Conservation (phyloP, 495 filamentous ascomycete genomes). For the Margaritispora aquatica region DNA sequence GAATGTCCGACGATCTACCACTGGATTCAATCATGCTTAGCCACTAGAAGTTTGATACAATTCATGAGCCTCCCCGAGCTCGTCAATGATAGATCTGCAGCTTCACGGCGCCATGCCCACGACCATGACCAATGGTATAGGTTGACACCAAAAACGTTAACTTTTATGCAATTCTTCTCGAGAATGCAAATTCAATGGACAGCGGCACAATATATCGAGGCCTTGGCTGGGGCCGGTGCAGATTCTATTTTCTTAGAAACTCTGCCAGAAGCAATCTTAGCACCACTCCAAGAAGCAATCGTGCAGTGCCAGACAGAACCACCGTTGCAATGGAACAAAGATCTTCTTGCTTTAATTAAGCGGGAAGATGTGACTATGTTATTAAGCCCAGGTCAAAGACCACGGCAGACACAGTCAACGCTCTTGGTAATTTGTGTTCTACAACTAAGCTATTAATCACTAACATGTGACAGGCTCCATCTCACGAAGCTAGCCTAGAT, state of each 20-base stretch:
- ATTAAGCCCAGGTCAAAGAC: slow-evolving; percentile 39
- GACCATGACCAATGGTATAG: slow-evolving; percentile 14
- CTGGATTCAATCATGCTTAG: slow-evolving; percentile 63
- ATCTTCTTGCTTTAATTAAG: slow-evolving; percentile 67
- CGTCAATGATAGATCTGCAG: slow-evolving; percentile 20
- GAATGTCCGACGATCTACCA: slow-evolving; percentile 55
- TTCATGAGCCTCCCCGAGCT: slow-evolving; percentile 48
- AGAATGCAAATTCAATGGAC: slow-evolving; percentile 30
- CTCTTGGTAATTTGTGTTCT: slow-evolving; percentile 26
- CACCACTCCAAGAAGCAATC: slow-evolving; percentile 78
- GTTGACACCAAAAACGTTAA: slow-evolving; percentile 57
- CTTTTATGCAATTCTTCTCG: slow-evolving; percentile 54
- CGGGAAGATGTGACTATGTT: slow-evolving; percentile 74
- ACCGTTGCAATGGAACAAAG: slow-evolving; percentile 65
- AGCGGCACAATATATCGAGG: slow-evolving; percentile 46
- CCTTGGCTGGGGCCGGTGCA: slow-evolving; percentile 56
- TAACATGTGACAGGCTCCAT: slow-evolving; percentile 36
- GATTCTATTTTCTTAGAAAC: slow-evolving; percentile 59
- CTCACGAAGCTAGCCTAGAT: slow-evolving; percentile 63
- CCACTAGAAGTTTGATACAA: slow-evolving; percentile 33
- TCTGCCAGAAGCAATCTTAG: slow-evolving; percentile 73
- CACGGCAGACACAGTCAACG: slow-evolving; percentile 29
- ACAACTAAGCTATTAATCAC: background rate
- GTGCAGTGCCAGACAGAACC: slow-evolving; percentile 74
- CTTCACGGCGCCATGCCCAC: slow-evolving; percentile 5